Base-by-base conservation (phyloP, 805 yeast species). In the Yarrowia keelungensis region DNA sequence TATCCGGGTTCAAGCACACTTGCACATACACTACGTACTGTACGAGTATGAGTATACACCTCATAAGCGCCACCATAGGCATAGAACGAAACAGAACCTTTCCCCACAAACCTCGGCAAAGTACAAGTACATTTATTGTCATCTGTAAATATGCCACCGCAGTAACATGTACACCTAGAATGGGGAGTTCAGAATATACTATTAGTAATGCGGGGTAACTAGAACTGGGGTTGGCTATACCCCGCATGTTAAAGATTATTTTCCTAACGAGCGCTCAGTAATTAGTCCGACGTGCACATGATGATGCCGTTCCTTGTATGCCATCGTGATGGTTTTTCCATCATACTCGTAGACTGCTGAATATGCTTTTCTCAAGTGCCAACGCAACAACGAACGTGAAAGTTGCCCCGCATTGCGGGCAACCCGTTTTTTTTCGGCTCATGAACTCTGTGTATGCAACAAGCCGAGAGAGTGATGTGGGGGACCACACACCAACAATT, bases 391-490 rank as follows among this genome's bases (percentile, higher is more conserved):
- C 62, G 65, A 59, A 59, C 51, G 65, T 59, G 65, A 59, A 59
- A 59, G 65, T 59, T 59, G 65, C 65, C 65, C 65, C 65, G 51
- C 65, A 59, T 59, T 59, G 41, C 47, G 47, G 62, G 51, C 65
- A 59, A 43, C 65, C 65, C 51, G 65, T 43, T 43, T 45, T 58
- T 58, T 59, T 42, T 59, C 65, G 65, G 65, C 65, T 42, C 62
- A 41, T 41, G 51, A 43, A 59, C 50, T 45, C 51, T 19, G 50
- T 43, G 41, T 32, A 58, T 43, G 51, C 64, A 42, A 42, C 49
- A 43, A 35, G 65, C 65, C 50, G 51, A 43, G 59, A 53, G 46
- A 36, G 2, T 16, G 12, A 36, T 38, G 45, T 19, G 51, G 49
- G 50, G 64, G 65, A 36, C n/a, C 26, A n/a, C 3, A 36, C 16